Conservation (phyloP, 2,329 filamentous ascomycete species). For the Stachybotrys elegans region DNA sequence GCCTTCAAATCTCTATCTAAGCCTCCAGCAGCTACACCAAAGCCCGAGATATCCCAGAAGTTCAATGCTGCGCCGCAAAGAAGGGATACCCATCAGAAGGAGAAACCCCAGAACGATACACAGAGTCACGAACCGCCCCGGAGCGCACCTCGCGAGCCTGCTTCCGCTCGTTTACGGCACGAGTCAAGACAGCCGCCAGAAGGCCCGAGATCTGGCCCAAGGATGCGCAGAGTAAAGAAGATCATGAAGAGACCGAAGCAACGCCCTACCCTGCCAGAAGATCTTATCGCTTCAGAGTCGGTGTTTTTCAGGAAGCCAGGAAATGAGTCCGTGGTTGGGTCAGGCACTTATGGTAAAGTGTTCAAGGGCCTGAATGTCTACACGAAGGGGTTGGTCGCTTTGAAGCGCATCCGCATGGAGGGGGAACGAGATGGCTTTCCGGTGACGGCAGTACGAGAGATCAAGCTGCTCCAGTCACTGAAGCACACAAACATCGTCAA, state of each 20-base stretch:
- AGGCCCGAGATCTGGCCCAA: constrained; percentile 33
- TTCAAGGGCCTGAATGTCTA: constrained; percentile 95
- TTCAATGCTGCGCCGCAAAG: constrained; percentile 59
- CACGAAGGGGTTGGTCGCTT: constrained; percentile 73
- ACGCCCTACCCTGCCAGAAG: constrained; percentile 63
- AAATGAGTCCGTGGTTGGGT: constrained; percentile 95
- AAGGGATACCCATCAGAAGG: constrained; percentile 18
- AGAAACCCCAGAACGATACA: constrained; percentile 13
- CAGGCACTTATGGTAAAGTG: constrained; percentile 92
- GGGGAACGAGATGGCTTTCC: constrained; percentile 88
- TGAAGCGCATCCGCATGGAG: constrained; percentile 93
- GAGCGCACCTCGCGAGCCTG: constrained; percentile 49
- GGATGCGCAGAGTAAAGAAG: constrained; percentile 60
- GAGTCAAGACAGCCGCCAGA: constrained; percentile 28
- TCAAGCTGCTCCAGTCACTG: constrained; percentile 84
- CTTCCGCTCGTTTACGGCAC: constrained; percentile 38
- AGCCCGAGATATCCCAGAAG: constrained; percentile 63
- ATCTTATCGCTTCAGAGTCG: constrained; percentile 75
- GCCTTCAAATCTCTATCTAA: constrained; percentile 76
- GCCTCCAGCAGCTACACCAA: constrained; percentile 49
- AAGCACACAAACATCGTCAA: constrained; percentile 79
- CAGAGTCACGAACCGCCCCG: constrained; percentile 43
- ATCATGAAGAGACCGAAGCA: constrained; percentile 66
- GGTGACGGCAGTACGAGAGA: constrained; percentile 84
- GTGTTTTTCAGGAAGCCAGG: constrained; percentile 94